phyloP scores from a whole-genome alignment of 495 filamentous ascomycete genomes.

The Pyrenopolyporus hunteri region DNA sequence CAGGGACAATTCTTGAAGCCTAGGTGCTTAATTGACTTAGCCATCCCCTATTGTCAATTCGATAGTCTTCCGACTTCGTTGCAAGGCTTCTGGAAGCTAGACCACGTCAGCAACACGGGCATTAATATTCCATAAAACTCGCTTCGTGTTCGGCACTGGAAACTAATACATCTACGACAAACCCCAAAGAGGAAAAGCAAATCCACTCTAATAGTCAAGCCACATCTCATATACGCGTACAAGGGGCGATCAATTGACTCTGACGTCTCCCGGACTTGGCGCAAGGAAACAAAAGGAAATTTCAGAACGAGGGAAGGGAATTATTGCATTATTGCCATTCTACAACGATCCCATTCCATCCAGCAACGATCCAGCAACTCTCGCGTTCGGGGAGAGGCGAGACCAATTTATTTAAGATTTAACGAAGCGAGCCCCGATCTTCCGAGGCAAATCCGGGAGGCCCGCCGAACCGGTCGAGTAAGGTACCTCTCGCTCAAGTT shows the following conservation, averaged over 20 bases:
- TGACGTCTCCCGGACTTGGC: background rate
- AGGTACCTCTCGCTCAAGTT: slow-evolving; percentile 2
- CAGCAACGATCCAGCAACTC: background rate
- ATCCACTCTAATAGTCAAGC: slow-evolving; percentile 22
- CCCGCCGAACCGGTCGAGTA: slow-evolving; percentile 23
- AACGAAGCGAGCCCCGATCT: slow-evolving; percentile 22
- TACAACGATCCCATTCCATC: slow-evolving; percentile 23
- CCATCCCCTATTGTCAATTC: slow-evolving; percentile 11
- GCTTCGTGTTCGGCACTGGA: slow-evolving; percentile 9
- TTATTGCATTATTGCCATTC: slow-evolving; percentile 1
- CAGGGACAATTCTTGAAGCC: slow-evolving; percentile 18
- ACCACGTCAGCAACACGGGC: slow-evolving; percentile 29
- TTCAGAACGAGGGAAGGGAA: background rate
- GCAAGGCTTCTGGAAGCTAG: slow-evolving; percentile 16
- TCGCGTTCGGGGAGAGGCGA: slow-evolving; percentile 22
- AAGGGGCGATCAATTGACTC: slow-evolving; percentile 6
- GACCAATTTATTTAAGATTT: slow-evolving; percentile 18
- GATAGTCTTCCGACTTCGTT: slow-evolving; percentile 18
- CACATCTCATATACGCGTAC: slow-evolving; percentile 29
- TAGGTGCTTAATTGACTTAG: slow-evolving; percentile 27
- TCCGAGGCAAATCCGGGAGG: slow-evolving; percentile 31
- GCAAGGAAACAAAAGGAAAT: background rate
- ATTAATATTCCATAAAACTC: slow-evolving; percentile 20
- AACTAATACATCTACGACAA: slow-evolving; percentile 12
- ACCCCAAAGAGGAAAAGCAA: slow-evolving; percentile 18